Evolutionary conservation across 1,139 yeast species (phyloP).

Genomic region (Taiozyma sp.): DNA sequence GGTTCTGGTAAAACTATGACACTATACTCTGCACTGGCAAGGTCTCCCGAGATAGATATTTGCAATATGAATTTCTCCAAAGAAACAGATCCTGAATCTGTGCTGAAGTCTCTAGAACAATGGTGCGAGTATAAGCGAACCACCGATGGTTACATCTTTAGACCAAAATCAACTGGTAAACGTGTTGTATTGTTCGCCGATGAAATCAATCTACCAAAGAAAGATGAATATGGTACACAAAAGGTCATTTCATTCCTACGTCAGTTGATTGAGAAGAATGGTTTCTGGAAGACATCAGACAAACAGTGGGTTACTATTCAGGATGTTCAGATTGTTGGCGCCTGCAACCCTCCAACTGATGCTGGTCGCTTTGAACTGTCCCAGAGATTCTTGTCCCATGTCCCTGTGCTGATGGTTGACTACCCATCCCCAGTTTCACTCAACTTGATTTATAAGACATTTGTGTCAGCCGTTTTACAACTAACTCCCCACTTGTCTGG

Average conservation of each 20-base stretch:
- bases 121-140: conserved; percentile 59
- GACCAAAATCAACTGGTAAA: conserved; percentile 61
- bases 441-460: conserved; percentile 59
- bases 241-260: conserved; percentile 70
- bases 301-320: conserved; percentile 65
- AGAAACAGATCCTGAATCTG: conserved; percentile 62
- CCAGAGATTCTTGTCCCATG: conserved; percentile 66
- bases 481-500: conserved; percentile 60
- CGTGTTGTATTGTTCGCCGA: conserved; percentile 89
- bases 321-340: conserved; percentile 82
- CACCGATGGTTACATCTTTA: conserved; percentile 45
- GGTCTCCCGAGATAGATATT: conserved; percentile 53
- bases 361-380: conserved; percentile 64
- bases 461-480: conserved; percentile 55
- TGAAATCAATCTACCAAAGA: conserved; percentile 79
- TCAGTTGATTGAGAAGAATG: conserved; percentile 67
- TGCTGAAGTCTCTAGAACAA: conserved; percentile 68
- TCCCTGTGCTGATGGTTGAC: conserved; percentile 67
- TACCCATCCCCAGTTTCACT: conserved; percentile 72
- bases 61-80: conserved; percentile 80
- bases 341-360: conserved; percentile 88
- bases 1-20: conserved; percentile 98
- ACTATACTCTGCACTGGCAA: conserved; percentile 61
- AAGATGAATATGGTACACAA: conserved; percentile 77
- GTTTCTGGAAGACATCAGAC: conserved; percentile 69